Evolutionary conservation across 2,329 filamentous ascomycete genomes (phyloP), one percentile per base, ranked within the genome.

Genomic region (Fusarium annulatum): DNA sequence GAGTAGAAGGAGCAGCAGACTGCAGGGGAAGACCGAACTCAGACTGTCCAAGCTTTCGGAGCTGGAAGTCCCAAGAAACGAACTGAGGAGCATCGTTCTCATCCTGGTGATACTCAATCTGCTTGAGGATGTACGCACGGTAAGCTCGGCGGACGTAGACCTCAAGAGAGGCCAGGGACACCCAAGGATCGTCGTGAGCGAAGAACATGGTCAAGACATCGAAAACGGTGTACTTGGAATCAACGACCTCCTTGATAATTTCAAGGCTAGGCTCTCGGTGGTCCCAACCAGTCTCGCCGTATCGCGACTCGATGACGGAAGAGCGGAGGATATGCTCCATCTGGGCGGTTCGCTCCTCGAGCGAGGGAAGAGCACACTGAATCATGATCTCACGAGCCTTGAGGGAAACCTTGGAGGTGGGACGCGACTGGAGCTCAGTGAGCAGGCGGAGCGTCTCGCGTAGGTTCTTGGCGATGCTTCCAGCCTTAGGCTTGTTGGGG

Each of bases 271-370:
- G 96, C 84, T 98, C 94, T 75, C 96, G 90, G 85, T 99, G 96
- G 73, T 98, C 96, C 93, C 94, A 97, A 58, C 96, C 95, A 69
- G 94, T 95, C 88, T 99, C 96, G 67, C 96, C 96, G 80, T 99
- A 99, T 76, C 94, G 92, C n/a, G 95, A 97, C 83, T 99, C 95
- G 12, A 98, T 91, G 28, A 99, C 96, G 1, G 96, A 96, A 33
- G 96, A 97, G 67, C 95, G 94, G 62, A 99, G 88, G 74, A 99
- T 99, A 84, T 98, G 96, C 87, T 98, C 96, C 96, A 99, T 98
- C 86, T 99, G 96, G 11, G 93, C 90, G 33, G 94, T 93, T 77
- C 96, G 92, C 88, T 99, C 96, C 83, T 98, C 96, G 26, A 99
- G 88, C 7, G 96, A 99, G 23, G 96, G 96, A 81, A 99, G 89